These are phyloP conservation scores for Pseudogymnoascus sp. DNA, from an alignment of 2,329 filamentous ascomycete genomes.

Conservation along the genomic window DNA sequence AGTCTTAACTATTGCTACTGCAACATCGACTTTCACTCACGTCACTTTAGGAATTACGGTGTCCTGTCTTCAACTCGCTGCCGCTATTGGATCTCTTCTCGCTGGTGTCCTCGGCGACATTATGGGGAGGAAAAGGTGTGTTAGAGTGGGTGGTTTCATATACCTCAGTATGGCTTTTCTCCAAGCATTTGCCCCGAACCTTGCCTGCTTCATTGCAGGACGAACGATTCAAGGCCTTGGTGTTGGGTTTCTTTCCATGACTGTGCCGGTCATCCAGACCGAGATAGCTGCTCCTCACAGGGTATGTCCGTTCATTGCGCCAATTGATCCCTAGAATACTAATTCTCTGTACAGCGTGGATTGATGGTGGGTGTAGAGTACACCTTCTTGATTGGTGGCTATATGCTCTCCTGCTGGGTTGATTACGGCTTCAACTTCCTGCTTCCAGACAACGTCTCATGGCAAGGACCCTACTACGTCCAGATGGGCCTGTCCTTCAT, in stretches of 20 bases:
- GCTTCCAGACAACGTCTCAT: constrained; percentile 28
- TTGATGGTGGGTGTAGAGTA: constrained; percentile 35
- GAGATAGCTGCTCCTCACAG: constrained; percentile 31
- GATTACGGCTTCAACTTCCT: constrained; percentile 33
- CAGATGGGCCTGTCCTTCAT: constrained; percentile 30
- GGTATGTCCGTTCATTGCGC: not conserved
- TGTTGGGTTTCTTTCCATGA: constrained; percentile 33
- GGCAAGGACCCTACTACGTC: constrained; percentile 29
- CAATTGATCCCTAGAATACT: not conserved
- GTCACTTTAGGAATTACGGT: constrained; percentile 26
- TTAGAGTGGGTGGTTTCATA: constrained; percentile 31
- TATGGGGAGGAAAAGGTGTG: constrained; percentile 31
- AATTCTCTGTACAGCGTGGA: constrained; percentile 21
- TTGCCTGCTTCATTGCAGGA: constrained; percentile 33
- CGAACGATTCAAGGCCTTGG: constrained; percentile 34
- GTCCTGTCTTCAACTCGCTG: constrained; percentile 31
- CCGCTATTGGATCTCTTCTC: constrained; percentile 30
- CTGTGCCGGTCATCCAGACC: constrained; percentile 35
- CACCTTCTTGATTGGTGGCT: constrained; percentile 31
- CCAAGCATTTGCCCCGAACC: constrained; percentile 28
- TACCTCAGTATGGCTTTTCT: constrained; percentile 33
- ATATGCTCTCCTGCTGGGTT: constrained; percentile 34
- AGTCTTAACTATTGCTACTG: not conserved
- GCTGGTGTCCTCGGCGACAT: constrained; percentile 31
- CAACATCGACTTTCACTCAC: not conserved